phyloP scores from a whole-genome alignment of 768 basidiomycete species.

The Amanita jacksonii region DNA sequence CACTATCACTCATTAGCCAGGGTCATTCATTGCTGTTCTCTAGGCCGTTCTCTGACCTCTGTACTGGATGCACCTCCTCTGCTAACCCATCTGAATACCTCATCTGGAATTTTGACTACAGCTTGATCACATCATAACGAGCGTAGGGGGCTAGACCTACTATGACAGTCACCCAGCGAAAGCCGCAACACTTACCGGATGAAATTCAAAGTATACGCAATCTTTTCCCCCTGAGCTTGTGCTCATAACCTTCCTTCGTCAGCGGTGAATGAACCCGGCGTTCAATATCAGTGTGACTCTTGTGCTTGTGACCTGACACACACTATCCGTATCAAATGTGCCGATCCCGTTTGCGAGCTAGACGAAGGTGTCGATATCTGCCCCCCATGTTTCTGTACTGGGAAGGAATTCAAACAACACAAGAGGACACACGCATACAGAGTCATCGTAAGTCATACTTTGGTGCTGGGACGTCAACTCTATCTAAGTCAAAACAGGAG shows the following conservation, averaged over 20 bases:
- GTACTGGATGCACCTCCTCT: neutral
- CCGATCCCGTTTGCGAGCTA: slow-evolving; percentile 55
- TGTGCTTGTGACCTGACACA: slow-evolving; percentile 89
- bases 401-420: slow-evolving; percentile 82
- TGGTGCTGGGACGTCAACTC: neutral
- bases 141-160: too few relatives aligned
- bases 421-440: slow-evolving; percentile 84
- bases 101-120: too few relatives aligned
- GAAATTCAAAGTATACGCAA: slow-evolving; percentile 40
- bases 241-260: slow-evolving; percentile 8
- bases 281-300: slow-evolving; percentile 76
- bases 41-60: too few relatives aligned
- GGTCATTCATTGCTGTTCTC: too few relatives aligned
- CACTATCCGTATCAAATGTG: slow-evolving; percentile 95
- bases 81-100: neutral
- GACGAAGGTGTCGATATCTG: slow-evolving; percentile 83
- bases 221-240: slow-evolving; percentile 2
- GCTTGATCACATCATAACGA: too few relatives aligned
- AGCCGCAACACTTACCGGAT: slow-evolving; percentile 44
- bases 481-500: slow-evolving; percentile 42
- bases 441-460: slow-evolving; percentile 57
- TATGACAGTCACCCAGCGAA: slow-evolving; percentile 52
- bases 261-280: slow-evolving; percentile 76
- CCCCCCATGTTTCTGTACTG: slow-evolving; percentile 84
- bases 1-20: too few relatives aligned